Evolutionary conservation across 306 rosid species (phyloP), one percentile per base, ranked within the genome.

Genomic region (Corylus heterophylla): DNA sequence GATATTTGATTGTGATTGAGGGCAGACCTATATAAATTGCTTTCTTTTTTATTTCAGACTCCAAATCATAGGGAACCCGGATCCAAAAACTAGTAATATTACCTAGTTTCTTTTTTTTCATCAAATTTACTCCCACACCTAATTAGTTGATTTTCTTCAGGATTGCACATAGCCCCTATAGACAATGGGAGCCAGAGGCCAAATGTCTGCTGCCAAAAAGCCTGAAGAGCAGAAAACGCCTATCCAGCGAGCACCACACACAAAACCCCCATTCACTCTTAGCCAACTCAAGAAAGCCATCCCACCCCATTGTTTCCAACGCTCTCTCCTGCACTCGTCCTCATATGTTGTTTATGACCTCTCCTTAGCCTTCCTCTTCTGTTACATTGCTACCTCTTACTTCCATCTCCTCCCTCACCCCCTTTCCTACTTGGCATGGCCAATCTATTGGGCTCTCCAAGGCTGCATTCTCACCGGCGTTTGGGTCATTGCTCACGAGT

Each of bases 401-500:
- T 79, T 93, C 88, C 83, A 77, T 73, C 76, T 42, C 12, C 85
- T 89, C n/a, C 89, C 96, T n/a, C 71, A 61, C 42, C 90, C 96
- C 0, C 62, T 88, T 54, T 47, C 82, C 70, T 83, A 72, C 84
- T 12, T 89, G 16, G 85, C 83, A 9, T 89, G 98, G 94, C 93
- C 97, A 0, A 56, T 88, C 48, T 93, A 89, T 54, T 91, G 97
- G 94, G 18, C 74, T 18, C 47, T 82, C 77, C 92, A 91, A 74
- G 97, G 98, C 71, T 81, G 93, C 70, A 54, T 82, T 66, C 82
- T 83, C 78, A 91, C 94, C 4, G 94, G 90, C 2, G 82, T 88
- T 16, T 91, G 97, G 97, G 93, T 89, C 74, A 86, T 91, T 37
- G 97, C 98, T 25, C 98, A 93, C 16, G 98, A 93, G 74, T 93